Evolutionary conservation across 192 early-diverging fungal species (phyloP), one percentile per base, ranked within the genome.

Genomic region (Jimgerdemannia flammicorona): DNA sequence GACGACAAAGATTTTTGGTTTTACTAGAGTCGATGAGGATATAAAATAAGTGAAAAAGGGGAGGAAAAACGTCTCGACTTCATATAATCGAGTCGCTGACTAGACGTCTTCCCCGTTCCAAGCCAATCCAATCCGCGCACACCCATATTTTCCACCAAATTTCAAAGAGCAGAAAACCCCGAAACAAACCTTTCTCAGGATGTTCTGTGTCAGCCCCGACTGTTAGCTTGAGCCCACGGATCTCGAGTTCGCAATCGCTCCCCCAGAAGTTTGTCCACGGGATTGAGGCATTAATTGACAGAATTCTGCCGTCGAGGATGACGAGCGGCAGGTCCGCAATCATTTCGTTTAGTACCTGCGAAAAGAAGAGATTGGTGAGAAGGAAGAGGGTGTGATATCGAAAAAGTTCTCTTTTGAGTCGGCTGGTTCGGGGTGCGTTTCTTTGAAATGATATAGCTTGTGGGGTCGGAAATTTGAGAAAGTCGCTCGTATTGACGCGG

Each of bases 261-360:
- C 85, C 91, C 90, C 92, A 93, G 44, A 97, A 87, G 80, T 94
- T 92, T 20, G 87, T 88, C 94, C 95, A 95, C 0, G 95, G 95
- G 19, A 97, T 79, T 6, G 84, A 85, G 29, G 90, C 92, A 10
- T 80, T 87, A 72, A 97, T 93, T 29, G 81, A 83, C 11, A 85
- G 86, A 44, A 95, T 93, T 10, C 79, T 75, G 3, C 95, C 95
- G 68, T 87, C 85, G 29, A 84, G 75, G 42, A 95, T 87, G n/a
- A 87, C 77, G 70, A 95, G 75, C 3, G 95, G 94, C 71, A 91
- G 79, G 71, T 90, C 90, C 0, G 81, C 81, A 43, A 89, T 79
- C 19, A 90, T 83, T 4, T 94, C 91, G 78, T 94, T 95, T 10
- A 96, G 79, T 3, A 89, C 89, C 94, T 95, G 85, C 67, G 4